These are phyloP conservation scores for Linnemannia zychae DNA, from an alignment of 192 early-diverging fungal species.

Conservation along the genomic window DNA sequence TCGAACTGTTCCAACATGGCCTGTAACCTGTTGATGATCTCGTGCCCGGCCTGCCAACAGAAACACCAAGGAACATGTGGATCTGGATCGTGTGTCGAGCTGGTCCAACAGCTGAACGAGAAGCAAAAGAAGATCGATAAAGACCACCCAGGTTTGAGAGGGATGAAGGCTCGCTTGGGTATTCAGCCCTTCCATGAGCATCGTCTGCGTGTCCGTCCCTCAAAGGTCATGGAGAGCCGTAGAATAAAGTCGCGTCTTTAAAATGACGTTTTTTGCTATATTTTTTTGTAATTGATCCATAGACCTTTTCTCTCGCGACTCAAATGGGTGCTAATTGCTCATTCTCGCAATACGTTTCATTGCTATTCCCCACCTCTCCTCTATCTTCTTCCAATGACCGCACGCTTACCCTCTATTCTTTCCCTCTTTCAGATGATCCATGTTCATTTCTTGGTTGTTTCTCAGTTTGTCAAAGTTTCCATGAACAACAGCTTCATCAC, in stretches of 20 bases:
- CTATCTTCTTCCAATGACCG: neutral
- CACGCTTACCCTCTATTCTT: too few relatives aligned
- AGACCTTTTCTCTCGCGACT: neutral
- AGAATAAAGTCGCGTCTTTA: conserved; percentile 23
- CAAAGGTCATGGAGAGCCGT: conserved; percentile 26
- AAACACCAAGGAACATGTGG: conserved; percentile 67
- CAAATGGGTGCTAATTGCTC: neutral
- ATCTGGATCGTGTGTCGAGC: conserved; percentile 59
- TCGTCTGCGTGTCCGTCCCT: conserved; percentile 40
- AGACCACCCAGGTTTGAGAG: conserved; percentile 29
- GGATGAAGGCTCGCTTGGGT: conserved; percentile 45
- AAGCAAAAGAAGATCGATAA: conserved; percentile 43
- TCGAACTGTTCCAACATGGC: conserved; percentile 80
- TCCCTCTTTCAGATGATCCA: neutral
- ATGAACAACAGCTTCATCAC: neutral
- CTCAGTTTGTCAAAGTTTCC: neutral
- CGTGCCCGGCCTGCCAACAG: conserved; percentile 69
- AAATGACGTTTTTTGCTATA: neutral
- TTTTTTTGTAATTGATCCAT: neutral
- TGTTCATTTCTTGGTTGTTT: neutral
- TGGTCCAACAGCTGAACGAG: conserved; percentile 52
- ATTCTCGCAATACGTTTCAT: too few relatives aligned
- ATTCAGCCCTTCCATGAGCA: conserved; percentile 44
- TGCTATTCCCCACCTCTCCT: neutral
- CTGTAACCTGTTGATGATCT: conserved; percentile 81